Evolutionary conservation across 495 filamentous ascomycete species (phyloP).

Genomic region (Hypoxylon trugodes): DNA sequence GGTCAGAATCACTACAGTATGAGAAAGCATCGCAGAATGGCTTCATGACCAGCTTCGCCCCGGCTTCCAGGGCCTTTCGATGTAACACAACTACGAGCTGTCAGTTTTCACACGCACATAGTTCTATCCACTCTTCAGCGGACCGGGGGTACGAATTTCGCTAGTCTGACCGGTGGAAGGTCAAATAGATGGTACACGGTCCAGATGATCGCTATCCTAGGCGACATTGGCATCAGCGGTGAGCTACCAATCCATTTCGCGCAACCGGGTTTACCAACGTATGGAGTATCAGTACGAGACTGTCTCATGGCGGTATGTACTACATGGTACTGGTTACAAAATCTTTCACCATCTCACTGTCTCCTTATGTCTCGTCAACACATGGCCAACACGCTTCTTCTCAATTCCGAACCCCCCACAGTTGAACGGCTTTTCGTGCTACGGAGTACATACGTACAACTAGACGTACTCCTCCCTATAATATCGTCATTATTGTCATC

Average conservation of each 20-base stretch:
- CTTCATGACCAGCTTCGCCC: slow-evolving; percentile 30
- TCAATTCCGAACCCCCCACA: slow-evolving; percentile 25
- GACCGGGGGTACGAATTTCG: slow-evolving; percentile 11
- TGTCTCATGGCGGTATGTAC: slow-evolving; percentile 14
- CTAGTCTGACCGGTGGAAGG: slow-evolving; percentile 25
- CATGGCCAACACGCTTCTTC: slow-evolving; percentile 31
- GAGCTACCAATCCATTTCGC: slow-evolving; percentile 34
- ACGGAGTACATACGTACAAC: slow-evolving; percentile 18
- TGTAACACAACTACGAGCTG: slow-evolving; percentile 32
- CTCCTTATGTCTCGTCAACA: slow-evolving; percentile 38
- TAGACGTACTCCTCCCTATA: slow-evolving; percentile 22
- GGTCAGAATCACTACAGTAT: slow-evolving; percentile 26
- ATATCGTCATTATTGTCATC: slow-evolving; percentile 33
- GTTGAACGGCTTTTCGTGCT: slow-evolving; percentile 25
- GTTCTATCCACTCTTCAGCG: slow-evolving; percentile 11
- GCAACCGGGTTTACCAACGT: slow-evolving; percentile 25
- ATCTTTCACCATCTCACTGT: slow-evolving; percentile 3
- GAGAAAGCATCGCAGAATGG: slow-evolving; percentile 20
- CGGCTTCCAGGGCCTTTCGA: slow-evolving; percentile 24
- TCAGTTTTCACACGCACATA: slow-evolving; percentile 31
- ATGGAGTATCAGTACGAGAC: slow-evolving; percentile 20
- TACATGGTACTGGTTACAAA: slow-evolving; percentile 13
- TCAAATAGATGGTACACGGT: slow-evolving; percentile 5
- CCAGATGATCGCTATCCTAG: slow-evolving; percentile 37
- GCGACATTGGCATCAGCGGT: slow-evolving; percentile 38